Percentiles rank a stretch among this genome's conserved stretches.
phyloP scores from a whole-genome alignment of 345 rosid genomes.

The Pseudoturritis turrita region DNA sequence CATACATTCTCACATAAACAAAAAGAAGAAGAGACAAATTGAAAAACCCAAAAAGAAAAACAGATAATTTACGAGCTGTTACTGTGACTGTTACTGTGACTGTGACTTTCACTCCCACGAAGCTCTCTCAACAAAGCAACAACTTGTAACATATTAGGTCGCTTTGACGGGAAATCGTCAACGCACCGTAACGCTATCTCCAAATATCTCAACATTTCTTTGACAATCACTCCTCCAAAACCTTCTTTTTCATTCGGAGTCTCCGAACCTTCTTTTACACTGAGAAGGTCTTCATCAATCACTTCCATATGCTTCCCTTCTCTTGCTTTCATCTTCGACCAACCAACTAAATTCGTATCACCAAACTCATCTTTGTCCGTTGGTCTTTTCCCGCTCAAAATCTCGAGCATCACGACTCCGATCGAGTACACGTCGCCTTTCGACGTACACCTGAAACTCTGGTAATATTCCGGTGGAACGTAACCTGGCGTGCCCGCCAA shows the following conservation, averaged over 20 bases:
- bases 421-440: conserved; percentile 93
- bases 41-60: background rate
- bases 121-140: conserved; percentile 82
- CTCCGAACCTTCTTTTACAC: conserved; percentile 40
- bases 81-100: conserved; percentile 43
- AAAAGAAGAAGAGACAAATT: background rate
- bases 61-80: conserved; percentile 41
- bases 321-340: conserved; percentile 84
- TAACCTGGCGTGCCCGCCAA: conserved; percentile 97
- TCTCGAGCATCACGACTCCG: conserved; percentile 85
- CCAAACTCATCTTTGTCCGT: conserved; percentile 97
- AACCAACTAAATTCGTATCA: conserved; percentile 95
- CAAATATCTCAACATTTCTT: conserved; percentile 80
- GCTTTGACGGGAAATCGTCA: conserved; percentile 78
- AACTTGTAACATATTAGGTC: conserved; percentile 89
- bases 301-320: conserved; percentile 93
- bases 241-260: conserved; percentile 42
- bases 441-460: conserved; percentile 91
- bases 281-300: conserved; percentile 68
- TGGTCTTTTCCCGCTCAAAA: conserved; percentile 86
- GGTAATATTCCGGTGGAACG: conserved; percentile 94
- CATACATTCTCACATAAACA: background rate
- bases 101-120: conserved; percentile 51
- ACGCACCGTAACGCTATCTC: conserved; percentile 81
- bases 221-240: conserved; percentile 54